Base-by-base conservation (phyloP, 371 early-diverging fungal genomes). In the Lichtheimia ornata region DNA sequence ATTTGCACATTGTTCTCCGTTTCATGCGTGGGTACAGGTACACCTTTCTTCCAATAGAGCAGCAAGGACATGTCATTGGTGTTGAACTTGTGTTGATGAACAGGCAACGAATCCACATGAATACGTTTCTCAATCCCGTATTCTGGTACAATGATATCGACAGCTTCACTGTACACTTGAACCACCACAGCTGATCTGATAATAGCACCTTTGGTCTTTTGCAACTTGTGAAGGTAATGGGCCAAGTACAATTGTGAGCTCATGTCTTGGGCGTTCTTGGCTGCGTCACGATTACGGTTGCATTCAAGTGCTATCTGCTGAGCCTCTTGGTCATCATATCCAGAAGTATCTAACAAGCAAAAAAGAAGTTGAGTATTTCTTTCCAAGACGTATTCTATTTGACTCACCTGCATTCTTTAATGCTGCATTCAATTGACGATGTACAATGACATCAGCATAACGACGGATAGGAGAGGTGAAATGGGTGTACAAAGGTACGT, bases 381-480 rank as follows among this genome's bases (percentile, higher is more conserved):
- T 30, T 14, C 5, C 15, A 11, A n/a, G n/a, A n/a, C n/a, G n/a
- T n/a, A n/a, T n/a, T n/a, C n/a, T n/a, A n/a, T n/a, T n/a, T n/a
- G 35, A 50, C 44, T 49, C 60, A 69, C 68, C 59, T 60, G 69
- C 65, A 18, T 47, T 11, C 56, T 52, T 5, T 27, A 20, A n/a
- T 88, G 61, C 1, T 12, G 82, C 74, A 22, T 80, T 77, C 14
- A 95, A 71, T 71, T 86, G 84, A n/a, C 99, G 92, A 69, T 99
- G 99, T 4, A 99, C 99, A 66, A 99, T 79, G 53, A 99, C 81
- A 84, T 99, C 99, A 50, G 99, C 93, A 75, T 97, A 99, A 42
- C 99, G 89, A 52, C 99, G 91, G 65, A 99, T 99, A 3, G 99
- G 99, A 3, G 98, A 98, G 1, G 98, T 98, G 66, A 98, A 98